Evolutionary conservation across 208 protist genomes (phyloP), one percentile per base, ranked within the genome.

Genomic region (Crithidia brevicula): DNA sequence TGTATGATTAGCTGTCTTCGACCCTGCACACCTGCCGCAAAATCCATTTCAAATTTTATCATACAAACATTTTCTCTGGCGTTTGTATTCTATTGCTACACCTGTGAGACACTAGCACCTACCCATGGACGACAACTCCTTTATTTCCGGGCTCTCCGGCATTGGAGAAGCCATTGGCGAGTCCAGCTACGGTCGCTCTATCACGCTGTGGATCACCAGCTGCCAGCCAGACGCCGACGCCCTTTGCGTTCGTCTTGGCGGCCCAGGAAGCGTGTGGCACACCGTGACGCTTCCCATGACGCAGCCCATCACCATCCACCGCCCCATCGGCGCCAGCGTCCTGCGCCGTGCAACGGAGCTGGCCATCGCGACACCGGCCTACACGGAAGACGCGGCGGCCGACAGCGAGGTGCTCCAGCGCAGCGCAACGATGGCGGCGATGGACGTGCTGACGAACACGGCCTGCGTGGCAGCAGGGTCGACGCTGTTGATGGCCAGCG

Each of bases 171-270:
- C 73, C 15, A 71, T 77, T 23, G 63, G 64, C 25, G 52, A 73
- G 36, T 52, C 64, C 16, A 45, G 49, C 49, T 83, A 83, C 45
- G 81, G 81, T 15, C 57, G 72, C 10, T 56, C n/a, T 18, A 56
- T 86, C 27, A 83, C 72, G 4, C 22, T 86, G 18, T 69, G 74
- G 56, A 64, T 86, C 22, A 50, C 49, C 20, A 42, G 56, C 30
- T 82, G 75, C 57, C 63, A 53, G 9, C 73, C 77, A 1, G 13
- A 47, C 3, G 47, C 54, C n/a, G 31, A 62, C 9, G 66, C 58
- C 11, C 22, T 92, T 1, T 74, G 64, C 28, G 72, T 86, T 34
- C 82, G 86, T 6, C 81, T 92, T 8, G 86, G 86, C 43, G 86
- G 86, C 10, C 74, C 86, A 10, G 71, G 79, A 28, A 53, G 79